Evolutionary conservation across 192 early-diverging fungal species (phyloP).

Genomic region (Dispira parvispora): DNA sequence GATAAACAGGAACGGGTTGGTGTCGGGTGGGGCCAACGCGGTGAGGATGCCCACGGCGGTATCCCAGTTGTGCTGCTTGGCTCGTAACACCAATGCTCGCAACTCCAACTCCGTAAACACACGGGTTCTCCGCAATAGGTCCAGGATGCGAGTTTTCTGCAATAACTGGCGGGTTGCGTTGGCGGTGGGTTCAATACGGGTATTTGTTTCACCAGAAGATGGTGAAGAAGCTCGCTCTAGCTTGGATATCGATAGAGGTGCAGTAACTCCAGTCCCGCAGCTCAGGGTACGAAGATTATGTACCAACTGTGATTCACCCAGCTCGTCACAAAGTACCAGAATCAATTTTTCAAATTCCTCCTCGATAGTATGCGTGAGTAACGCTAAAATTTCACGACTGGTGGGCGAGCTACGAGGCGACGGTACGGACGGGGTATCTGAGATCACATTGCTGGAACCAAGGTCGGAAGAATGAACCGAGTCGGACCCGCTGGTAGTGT

Average conservation of each 20-base stretch:
- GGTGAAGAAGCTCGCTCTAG: background rate
- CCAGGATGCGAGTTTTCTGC: background rate
- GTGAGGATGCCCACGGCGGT: background rate
- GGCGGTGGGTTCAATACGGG: background rate
- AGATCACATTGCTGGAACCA: background rate
- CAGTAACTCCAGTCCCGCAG: background rate
- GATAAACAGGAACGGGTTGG: background rate
- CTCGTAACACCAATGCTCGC: background rate
- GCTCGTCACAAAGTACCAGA: background rate
- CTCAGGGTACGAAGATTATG: background rate
- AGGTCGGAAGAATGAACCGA: background rate
- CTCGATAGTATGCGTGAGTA: background rate
- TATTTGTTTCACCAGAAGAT: background rate
- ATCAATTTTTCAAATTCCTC: background rate
- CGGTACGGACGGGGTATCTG: background rate
- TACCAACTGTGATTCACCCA: background rate
- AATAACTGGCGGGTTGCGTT: constrained; percentile 8
- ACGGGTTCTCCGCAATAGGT: constrained; percentile 3
- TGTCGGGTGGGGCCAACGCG: background rate
- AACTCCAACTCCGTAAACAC: background rate
- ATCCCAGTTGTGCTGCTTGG: background rate
- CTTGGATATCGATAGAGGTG: background rate
- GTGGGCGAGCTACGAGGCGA: background rate
- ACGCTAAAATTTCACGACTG: no score
- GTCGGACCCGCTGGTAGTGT: background rate